Percentiles rank a stretch among this genome's conserved stretches.
phyloP scores from a whole-genome alignment of 148 eudicot genomes.

The Heliosperma pusillum region DNA sequence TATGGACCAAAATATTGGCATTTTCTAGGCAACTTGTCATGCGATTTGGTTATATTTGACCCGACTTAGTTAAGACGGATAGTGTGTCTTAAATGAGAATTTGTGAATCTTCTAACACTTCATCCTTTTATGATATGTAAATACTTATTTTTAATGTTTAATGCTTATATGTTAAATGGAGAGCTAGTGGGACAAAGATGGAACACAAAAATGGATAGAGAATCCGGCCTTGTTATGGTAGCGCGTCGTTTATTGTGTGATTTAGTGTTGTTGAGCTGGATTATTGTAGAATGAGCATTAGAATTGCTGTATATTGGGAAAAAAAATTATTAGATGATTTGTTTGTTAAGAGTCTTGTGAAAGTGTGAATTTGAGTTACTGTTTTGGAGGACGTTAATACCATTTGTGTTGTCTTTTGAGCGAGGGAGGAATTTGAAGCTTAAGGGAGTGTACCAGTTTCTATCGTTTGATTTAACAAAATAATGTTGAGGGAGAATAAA shows the following conservation, averaged over 20 bases:
- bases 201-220: not conserved
- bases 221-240: not conserved
- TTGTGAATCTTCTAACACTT: too few species aligned
- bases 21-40: too few species aligned
- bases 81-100: too few species aligned
- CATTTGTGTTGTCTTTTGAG: not conserved
- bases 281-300: not conserved
- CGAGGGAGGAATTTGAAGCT: not conserved
- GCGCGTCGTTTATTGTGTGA: not conserved
- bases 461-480: not conserved
- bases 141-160: too few species aligned
- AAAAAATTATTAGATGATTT: not conserved
- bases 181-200: too few species aligned
- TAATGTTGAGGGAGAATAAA: not conserved
- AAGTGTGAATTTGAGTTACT: not conserved
- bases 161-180: too few species aligned
- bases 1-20: too few species aligned
- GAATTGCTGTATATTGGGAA: not conserved
- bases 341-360: not conserved
- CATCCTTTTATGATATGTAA: too few species aligned
- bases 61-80: too few species aligned
- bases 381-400: not conserved
- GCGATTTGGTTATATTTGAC: too few species aligned
- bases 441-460: not conserved
- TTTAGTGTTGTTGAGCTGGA: not conserved